Percentiles rank a stretch among this genome's conserved stretches.
phyloP scores from a whole-genome alignment of 305 asterid species.

The Fraxinus xanthoxyloides region DNA sequence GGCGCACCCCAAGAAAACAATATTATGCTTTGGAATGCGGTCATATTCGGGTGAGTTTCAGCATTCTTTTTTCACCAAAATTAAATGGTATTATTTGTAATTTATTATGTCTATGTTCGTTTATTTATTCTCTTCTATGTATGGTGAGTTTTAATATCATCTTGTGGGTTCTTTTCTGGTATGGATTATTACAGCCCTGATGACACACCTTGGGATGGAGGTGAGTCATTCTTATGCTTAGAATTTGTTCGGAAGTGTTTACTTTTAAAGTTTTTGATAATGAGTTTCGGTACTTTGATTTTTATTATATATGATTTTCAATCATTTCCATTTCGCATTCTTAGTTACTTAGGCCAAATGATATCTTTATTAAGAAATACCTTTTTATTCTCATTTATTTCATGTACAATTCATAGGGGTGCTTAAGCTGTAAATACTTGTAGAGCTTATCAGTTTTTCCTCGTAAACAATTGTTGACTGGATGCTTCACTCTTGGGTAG shows the following conservation, averaged over 20 bases:
- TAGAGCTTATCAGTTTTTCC: too few relatives aligned
- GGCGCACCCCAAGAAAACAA: constrained; percentile 79
- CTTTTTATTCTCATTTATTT: background rate
- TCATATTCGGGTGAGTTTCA: constrained; percentile 66
- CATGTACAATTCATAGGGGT: background rate
- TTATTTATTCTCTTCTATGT: background rate
- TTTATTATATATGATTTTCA: background rate
- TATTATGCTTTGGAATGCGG: constrained; percentile 83
- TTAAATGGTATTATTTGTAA: background rate
- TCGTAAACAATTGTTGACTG: background rate
- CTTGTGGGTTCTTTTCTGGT: constrained; percentile 48
- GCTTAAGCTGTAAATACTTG: background rate
- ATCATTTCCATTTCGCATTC: background rate
- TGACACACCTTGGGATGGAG: constrained; percentile 85
- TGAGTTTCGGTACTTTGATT: background rate
- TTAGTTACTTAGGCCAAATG: background rate
- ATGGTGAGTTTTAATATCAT: constrained; percentile 19
- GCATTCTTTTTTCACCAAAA: background rate
- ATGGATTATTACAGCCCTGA: constrained; percentile 67
- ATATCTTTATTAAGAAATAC: background rate
- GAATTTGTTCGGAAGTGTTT: background rate
- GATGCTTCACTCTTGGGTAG: background rate
- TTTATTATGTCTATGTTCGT: constrained; percentile 5
- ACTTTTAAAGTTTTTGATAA: background rate
- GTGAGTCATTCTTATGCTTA: constrained; percentile 40